Evolutionary conservation across 495 filamentous ascomycete species (phyloP).

Genomic region (Penicillium bovifimosum): DNA sequence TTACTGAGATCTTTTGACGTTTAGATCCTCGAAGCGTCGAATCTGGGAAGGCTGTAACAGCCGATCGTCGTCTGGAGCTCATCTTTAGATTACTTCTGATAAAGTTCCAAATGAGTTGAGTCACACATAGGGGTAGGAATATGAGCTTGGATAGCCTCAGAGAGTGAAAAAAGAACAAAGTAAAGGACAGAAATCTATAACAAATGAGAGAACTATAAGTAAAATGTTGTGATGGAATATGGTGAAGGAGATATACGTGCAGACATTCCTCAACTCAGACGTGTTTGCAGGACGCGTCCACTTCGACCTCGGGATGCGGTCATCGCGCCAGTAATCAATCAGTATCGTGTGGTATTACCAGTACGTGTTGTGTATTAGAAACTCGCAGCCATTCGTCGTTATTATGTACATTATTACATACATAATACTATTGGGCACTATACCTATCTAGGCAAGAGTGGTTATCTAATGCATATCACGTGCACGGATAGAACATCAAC

Average conservation of each 20-base stretch:
- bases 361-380: too few species aligned
- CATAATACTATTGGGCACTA: too few species aligned
- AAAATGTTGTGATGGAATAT: background rate
- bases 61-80: conserved; percentile 65
- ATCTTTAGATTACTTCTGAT: conserved; percentile 30
- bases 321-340: conserved; percentile 9
- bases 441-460: conserved; percentile 17
- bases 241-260: background rate
- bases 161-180: background rate
- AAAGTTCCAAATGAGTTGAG: background rate
- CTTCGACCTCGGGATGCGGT: background rate
- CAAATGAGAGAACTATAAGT: background rate
- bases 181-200: background rate
- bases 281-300: conserved; percentile 23
- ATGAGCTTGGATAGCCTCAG: background rate
- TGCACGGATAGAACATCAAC: too few species aligned
- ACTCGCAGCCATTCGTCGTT: too few species aligned
- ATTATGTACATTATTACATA: too few species aligned
- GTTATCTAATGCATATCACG: background rate
- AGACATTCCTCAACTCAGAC: conserved; percentile 13
- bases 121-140: background rate
- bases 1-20: conserved; percentile 53
- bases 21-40: conserved; percentile 49
- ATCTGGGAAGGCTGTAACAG: conserved; percentile 35
- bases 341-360: too few species aligned